Conservation (phyloP, 768 basidiomycete genomes). For the Mycena pura region DNA sequence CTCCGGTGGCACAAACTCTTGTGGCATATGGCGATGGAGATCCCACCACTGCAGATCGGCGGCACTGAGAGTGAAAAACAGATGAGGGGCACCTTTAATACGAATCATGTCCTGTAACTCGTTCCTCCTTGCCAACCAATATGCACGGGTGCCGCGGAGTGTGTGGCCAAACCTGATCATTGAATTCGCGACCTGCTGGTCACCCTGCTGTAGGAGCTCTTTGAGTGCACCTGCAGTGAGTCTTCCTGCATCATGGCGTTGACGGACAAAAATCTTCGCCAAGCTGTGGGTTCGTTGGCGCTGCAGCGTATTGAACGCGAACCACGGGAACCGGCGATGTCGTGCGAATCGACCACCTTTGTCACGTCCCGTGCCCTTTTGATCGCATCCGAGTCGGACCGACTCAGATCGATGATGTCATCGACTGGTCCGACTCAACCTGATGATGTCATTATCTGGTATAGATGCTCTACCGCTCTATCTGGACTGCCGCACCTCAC, state of each 20-base stretch:
- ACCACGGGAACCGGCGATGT: constrained; percentile 22
- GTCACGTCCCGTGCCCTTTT: too few relatives aligned
- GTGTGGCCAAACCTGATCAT: constrained; percentile 15
- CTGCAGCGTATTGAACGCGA: constrained; percentile 22
- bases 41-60: constrained; percentile 16
- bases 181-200: not conserved
- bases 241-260: constrained; percentile 11
- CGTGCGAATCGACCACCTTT: constrained; percentile 16
- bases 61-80: constrained; percentile 22
- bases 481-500: too few relatives aligned
- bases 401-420: too few relatives aligned
- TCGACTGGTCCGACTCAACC: too few relatives aligned
- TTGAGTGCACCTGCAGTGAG: constrained; percentile 10
- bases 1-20: not conserved
- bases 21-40: constrained; percentile 31
- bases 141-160: constrained; percentile 15
- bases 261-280: constrained; percentile 9
- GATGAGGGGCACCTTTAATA: constrained; percentile 7
- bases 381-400: too few relatives aligned
- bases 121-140: constrained; percentile 12
- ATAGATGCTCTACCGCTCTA: too few relatives aligned
- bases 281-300: constrained; percentile 6
- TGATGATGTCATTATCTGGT: too few relatives aligned
- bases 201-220: constrained; percentile 5
- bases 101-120: constrained; percentile 8